Conservation (phyloP, 371 early-diverging fungal genomes). For the Zychaea mexicana region DNA sequence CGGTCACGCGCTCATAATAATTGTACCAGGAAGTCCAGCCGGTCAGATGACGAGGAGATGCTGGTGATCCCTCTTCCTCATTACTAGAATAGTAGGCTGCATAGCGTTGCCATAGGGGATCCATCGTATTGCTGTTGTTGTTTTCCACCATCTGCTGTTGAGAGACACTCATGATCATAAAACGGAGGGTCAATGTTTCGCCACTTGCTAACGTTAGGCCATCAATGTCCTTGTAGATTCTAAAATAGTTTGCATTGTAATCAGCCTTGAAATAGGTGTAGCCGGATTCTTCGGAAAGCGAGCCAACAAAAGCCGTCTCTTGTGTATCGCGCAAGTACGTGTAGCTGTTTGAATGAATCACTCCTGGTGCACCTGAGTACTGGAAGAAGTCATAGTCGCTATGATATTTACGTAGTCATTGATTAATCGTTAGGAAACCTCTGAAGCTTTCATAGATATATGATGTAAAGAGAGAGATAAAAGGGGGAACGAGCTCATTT, state of each 20-base stretch:
- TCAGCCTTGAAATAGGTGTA: constrained; percentile 48
- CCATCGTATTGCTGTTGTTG: constrained; percentile 1
- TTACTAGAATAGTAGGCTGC: constrained; percentile 24
- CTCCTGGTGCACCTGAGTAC: constrained; percentile 37
- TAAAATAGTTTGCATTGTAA: constrained; percentile 19
- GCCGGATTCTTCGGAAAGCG: constrained; percentile 39
- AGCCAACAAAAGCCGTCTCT: constrained; percentile 31
- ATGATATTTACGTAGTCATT: neutral
- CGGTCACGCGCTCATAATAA: constrained; percentile 47
- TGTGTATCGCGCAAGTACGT: constrained; percentile 34
- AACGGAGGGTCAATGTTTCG: constrained; percentile 12
- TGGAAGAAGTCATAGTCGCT: constrained; percentile 38
- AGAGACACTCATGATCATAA: constrained; percentile 17
- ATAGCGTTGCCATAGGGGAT: constrained; percentile 37
- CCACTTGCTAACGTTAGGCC: constrained; percentile 19
- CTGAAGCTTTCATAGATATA: too few relatives aligned
- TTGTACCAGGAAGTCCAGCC: constrained; percentile 54
- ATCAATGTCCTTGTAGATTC: constrained; percentile 41
- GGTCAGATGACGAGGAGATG: constrained; percentile 27
- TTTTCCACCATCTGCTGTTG: neutral
- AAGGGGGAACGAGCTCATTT: neutral
- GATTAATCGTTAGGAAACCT: too few relatives aligned
- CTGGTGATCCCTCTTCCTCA: constrained; percentile 9
- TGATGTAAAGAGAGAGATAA: neutral
- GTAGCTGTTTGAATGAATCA: constrained; percentile 38